Base-by-base conservation (phyloP, 2,329 filamentous ascomycete genomes). In the Phoma sp. region DNA sequence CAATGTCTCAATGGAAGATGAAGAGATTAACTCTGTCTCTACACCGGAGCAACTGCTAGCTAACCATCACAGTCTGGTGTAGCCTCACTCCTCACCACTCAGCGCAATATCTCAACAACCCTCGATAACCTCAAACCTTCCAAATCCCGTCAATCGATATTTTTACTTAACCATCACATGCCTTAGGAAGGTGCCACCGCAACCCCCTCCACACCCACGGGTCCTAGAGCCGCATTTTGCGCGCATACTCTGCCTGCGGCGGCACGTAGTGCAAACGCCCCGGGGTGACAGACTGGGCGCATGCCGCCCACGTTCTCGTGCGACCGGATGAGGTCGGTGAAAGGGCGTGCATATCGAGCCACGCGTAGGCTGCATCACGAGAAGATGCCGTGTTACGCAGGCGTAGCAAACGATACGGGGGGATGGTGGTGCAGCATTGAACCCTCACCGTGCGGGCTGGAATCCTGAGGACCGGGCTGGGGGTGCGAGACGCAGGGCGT, bases 191-290 rank as follows among this genome's bases (percentile, higher is more conserved):
- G 47, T 50, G 39, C n/a, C 9, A 50, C 47, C 15, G 5, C 34
- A n/a, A 23, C 12, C 12, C 18, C n/a, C 33, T 45, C 39, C 40
- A 39, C 33, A 33, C 33, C 48, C 39, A 39, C 26, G 40, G 20
- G 28, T 26, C 11, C 12, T 21, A 39, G 48, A 51, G 48, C 48
- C 48, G 48, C 48, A 45, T 51, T 39, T 45, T 38, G 47, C 47
- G 32, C 36, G 39, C 47, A 50, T 50, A 26, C 12, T 38, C 25
- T 32, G 10, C 42, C 47, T 50, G 47, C 47, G 17, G 33, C 26
- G 21, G 26, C 33, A 51, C 48, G 32, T 51, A 26, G 48, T 33
- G 48, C 40, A 14, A 39, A 28, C 23, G 37, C n/a, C 17, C n/a
- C n/a, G n/a, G n/a, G n/a, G n/a, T n/a, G n/a, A 17, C 14, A 18